Evolutionary conservation across 1,284 basidiomycete genomes (phyloP).

Genomic region (Phenoliferia sp.): DNA sequence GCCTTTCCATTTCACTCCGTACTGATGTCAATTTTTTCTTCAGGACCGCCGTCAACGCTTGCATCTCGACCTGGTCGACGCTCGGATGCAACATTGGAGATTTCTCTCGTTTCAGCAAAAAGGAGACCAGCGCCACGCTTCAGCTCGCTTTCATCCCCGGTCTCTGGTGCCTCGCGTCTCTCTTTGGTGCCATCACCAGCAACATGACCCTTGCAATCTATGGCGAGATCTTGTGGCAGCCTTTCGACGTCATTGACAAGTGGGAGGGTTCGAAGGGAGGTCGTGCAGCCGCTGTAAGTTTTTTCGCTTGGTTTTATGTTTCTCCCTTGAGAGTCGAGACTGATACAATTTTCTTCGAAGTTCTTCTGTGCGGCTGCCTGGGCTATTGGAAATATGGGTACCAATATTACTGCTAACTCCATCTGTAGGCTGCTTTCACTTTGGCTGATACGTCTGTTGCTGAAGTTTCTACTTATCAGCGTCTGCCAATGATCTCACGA

Average conservation of each 20-base stretch:
- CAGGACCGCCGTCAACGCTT: constrained; percentile 18
- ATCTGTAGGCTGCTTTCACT: too few species aligned
- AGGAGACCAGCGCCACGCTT: constrained; percentile 45
- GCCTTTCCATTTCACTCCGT: background rate
- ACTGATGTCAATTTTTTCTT: background rate
- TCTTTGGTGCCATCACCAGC: constrained; percentile 58
- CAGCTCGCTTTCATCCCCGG: constrained; percentile 65
- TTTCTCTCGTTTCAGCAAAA: constrained; percentile 17
- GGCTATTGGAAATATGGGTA: constrained; percentile 1
- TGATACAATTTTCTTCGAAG: too few species aligned
- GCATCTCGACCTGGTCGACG: constrained; percentile 30
- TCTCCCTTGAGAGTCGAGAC: too few species aligned
- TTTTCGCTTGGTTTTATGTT: too few species aligned
- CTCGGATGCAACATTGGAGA: constrained; percentile 17
- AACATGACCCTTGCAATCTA: constrained; percentile 46
- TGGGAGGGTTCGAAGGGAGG: background rate
- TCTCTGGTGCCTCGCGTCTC: constrained; percentile 57
- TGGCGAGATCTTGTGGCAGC: constrained; percentile 46
- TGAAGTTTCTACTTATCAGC: too few species aligned
- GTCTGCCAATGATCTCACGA: constrained; percentile 60
- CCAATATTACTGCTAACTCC: constrained; percentile 49
- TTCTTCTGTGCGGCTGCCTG: constrained; percentile 37
- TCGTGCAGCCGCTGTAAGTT: background rate
- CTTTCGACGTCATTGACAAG: background rate
- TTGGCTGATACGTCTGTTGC: too few species aligned